Base-by-base conservation (phyloP, 2,329 filamentous ascomycete genomes). In the Blumeriella jaapii region DNA sequence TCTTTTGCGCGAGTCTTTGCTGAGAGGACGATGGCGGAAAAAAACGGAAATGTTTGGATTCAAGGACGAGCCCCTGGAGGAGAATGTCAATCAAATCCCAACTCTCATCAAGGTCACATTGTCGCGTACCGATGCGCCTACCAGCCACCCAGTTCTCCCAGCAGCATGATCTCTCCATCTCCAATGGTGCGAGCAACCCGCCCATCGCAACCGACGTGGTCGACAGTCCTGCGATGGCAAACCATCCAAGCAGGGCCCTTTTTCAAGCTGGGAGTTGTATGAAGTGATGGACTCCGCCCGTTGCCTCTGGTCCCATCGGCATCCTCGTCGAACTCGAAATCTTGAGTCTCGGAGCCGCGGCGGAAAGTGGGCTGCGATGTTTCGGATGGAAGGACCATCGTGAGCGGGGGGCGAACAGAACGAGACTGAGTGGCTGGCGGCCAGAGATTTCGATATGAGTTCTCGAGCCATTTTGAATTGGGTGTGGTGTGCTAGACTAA, bases 241-340 rank as follows among this genome's bases (percentile, higher is more conserved):
- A 64, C 3, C 73, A 20, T 4, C 73, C 52, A 29, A 82, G 62
- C 14, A 64, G 52, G 3, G 61, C 42, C 52, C 78, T 80, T n/a
- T n/a, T 35, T 75, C 67, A 38, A 65, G 49, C 38, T 61, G 70
- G 44, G 72, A 68, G 17, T 78, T 79, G 52, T 78, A 86, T 24
- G 64, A 64, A 14, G 66, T 65, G 34, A 74, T 54, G 1, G 75
- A 74, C 51, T 79, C 74, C 25, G 71, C 65, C 0, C n/a, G n/a
- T n/a, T n/a, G n/a, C 74, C 79, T 19, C 77, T 78, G 44, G 68
- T 64, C 31, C 82, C 82, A 57, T 87, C 82, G 42, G 67, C 59
- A 51, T 87, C 82, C 47, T 75, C 62, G 50, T 86, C 86, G 9
- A 24, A 9, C 3, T 65, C 41, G 31, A 46, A 24, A 55, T 48